Percentiles rank a stretch among this genome's conserved stretches.
These are phyloP conservation scores for Leptographium wingfieldii DNA, from an alignment of 2,329 filamentous ascomycete species.

Conservation along the genomic window DNA sequence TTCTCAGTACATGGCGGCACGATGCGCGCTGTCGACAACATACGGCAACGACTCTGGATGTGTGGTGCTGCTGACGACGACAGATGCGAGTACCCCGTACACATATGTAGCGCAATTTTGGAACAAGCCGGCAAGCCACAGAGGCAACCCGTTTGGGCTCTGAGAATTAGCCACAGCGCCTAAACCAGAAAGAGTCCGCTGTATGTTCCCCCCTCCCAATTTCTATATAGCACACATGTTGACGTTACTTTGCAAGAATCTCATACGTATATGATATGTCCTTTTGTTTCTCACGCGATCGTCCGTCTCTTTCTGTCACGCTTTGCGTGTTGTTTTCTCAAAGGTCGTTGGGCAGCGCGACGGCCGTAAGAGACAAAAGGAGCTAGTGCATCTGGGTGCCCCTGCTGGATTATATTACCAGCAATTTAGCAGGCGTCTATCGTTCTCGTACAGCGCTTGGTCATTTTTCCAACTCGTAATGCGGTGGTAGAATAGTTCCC, in stretches of 20 bases:
- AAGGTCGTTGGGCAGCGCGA: background rate
- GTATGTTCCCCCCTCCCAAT: background rate
- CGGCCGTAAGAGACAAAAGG: background rate
- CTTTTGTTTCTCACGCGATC: too few species aligned
- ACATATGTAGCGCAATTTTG: too few species aligned
- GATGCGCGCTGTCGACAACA: background rate
- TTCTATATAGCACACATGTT: too few species aligned
- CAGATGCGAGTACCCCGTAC: too few species aligned
- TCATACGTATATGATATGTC: too few species aligned
- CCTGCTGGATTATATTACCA: background rate
- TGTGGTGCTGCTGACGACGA: too few species aligned
- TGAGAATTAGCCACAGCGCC: background rate
- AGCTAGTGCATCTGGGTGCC: background rate
- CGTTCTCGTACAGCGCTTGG: background rate
- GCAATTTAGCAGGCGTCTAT: background rate
- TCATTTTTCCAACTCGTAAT: background rate
- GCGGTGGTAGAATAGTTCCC: background rate
- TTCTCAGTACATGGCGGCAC: background rate
- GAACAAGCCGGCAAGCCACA: too few species aligned
- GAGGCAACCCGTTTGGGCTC: background rate
- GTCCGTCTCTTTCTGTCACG: too few species aligned
- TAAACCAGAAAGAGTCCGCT: background rate
- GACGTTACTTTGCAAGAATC: too few species aligned
- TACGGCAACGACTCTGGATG: too few species aligned
- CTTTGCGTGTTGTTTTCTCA: background rate